Percentiles rank a stretch among this genome's conserved stretches.
phyloP scores from a whole-genome alignment of 163 green algal genomes.

The Chlamydomonas reinhardtii region DNA sequence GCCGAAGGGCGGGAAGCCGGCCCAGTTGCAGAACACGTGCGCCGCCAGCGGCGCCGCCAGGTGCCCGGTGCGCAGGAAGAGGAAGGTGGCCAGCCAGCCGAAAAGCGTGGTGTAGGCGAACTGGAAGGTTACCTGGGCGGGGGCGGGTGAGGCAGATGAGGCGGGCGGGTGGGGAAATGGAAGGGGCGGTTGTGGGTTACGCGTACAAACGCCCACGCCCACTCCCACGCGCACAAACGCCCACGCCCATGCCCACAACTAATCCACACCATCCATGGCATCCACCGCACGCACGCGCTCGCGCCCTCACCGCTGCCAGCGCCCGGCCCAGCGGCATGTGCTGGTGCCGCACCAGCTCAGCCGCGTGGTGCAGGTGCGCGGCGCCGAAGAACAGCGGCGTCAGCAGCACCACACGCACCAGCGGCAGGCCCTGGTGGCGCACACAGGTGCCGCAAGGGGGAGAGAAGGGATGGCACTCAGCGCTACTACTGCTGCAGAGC shows the following conservation, averaged over 20 bases:
- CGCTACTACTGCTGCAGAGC: no score
- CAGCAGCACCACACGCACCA: conserved; percentile 55
- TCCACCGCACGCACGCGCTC: no score
- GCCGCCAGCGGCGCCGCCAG: conserved; percentile 62
- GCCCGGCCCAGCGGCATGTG: conserved; percentile 18
- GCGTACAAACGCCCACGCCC: no score
- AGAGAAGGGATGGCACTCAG: no score
- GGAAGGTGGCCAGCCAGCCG: conserved; percentile 80
- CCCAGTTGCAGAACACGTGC: conserved; percentile 83
- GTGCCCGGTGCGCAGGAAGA: conserved; percentile 76
- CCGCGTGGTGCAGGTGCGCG: conserved; percentile 88
- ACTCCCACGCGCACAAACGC: no score
- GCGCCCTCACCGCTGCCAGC: conserved; percentile 32
- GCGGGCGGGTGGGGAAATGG: no score
- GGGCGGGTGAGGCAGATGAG: no score
- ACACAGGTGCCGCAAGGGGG: not conserved
- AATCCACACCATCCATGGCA: no score
- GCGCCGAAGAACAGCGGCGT: conserved; percentile 87
- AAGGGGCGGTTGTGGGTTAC: no score
- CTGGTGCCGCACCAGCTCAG: conserved; percentile 74
- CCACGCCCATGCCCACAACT: no score
- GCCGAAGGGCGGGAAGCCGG: conserved; percentile 75
- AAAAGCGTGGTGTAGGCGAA: conserved; percentile 88
- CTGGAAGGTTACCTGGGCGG: conserved; percentile 72
- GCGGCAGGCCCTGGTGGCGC: conserved; percentile 1